A percentile compares a stretch with the other conserved stretches of the same genome.
Evolutionary conservation across 768 basidiomycete species (phyloP).

Genomic region (Auricularia sp.): DNA sequence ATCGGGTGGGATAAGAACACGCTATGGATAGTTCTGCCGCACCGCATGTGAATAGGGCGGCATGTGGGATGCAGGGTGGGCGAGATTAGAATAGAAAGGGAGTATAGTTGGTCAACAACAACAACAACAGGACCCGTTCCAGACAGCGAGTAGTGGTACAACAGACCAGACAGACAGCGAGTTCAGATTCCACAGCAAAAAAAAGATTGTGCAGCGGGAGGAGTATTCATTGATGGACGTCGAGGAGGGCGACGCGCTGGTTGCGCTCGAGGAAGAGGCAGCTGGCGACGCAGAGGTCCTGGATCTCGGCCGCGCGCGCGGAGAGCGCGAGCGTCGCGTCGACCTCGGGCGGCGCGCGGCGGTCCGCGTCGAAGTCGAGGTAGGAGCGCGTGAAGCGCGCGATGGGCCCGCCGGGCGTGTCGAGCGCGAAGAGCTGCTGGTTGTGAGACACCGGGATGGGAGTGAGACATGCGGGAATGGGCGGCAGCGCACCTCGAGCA

Average conservation of each 20-base stretch:
- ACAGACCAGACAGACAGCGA: too few relatives aligned
- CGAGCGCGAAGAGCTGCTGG: conserved; percentile 2
- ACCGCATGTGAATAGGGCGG: too few relatives aligned
- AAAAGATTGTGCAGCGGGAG: too few relatives aligned
- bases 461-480: background rate
- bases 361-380: background rate
- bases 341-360: background rate
- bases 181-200: too few relatives aligned
- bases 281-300: background rate
- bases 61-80: too few relatives aligned
- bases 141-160: too few relatives aligned
- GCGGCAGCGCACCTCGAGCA: background rate
- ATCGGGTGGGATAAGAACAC: too few relatives aligned
- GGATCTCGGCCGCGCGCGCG: background rate
- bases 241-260: background rate
- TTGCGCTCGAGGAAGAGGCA: background rate
- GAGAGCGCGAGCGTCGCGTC: background rate
- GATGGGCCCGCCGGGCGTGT: conserved; percentile 4
- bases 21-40: too few relatives aligned
- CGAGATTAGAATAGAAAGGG: too few relatives aligned
- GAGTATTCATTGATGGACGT: background rate
- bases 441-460: background rate
- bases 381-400: conserved; percentile 1
- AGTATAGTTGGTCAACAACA: too few relatives aligned
- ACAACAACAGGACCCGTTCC: too few relatives aligned